Percentiles rank a stretch among this genome's conserved stretches.
These are phyloP conservation scores for Curvularia eragrostidis DNA, from an alignment of 2,329 filamentous ascomycete genomes.

Conservation along the genomic window DNA sequence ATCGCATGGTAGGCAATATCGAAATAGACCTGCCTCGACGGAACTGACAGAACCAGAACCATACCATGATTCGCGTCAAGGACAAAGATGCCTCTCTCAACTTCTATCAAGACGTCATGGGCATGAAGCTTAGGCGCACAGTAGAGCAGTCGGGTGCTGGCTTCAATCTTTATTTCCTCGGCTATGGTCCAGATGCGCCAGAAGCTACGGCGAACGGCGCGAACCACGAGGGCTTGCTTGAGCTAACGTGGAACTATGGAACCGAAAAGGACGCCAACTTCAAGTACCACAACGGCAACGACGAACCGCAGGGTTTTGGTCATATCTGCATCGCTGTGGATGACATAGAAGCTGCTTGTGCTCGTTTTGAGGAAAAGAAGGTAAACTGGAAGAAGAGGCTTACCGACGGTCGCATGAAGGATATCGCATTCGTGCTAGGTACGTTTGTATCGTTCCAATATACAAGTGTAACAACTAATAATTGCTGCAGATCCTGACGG, in stretches of 20 bases:
- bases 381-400: conserved; percentile 95
- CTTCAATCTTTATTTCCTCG: conserved; percentile 94
- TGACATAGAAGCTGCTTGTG: conserved; percentile 84
- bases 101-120: conserved; percentile 76
- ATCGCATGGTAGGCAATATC: conserved; percentile 64
- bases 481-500: conserved; percentile 68
- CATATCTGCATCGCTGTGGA: conserved; percentile 91
- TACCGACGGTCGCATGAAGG: conserved; percentile 90
- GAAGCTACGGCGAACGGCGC: conserved; percentile 63
- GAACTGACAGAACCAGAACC: conserved; percentile 63
- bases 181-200: conserved; percentile 64
- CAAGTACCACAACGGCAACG: conserved; percentile 91
- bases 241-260: conserved; percentile 84
- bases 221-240: conserved; percentile 81
- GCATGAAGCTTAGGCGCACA: conserved; percentile 82
- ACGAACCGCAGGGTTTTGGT: conserved; percentile 89
- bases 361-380: conserved; percentile 80
- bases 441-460: conserved; percentile 16
- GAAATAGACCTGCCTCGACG: neutral
- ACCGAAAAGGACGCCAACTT: conserved; percentile 87
- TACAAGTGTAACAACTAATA: conserved; percentile 20
- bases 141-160: conserved; percentile 71
- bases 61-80: conserved; percentile 96
- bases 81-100: conserved; percentile 56
- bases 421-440: conserved; percentile 86